Evolutionary conservation across 2,329 filamentous ascomycete genomes (phyloP).

Genomic region (Pseudocercospora crystallina): DNA sequence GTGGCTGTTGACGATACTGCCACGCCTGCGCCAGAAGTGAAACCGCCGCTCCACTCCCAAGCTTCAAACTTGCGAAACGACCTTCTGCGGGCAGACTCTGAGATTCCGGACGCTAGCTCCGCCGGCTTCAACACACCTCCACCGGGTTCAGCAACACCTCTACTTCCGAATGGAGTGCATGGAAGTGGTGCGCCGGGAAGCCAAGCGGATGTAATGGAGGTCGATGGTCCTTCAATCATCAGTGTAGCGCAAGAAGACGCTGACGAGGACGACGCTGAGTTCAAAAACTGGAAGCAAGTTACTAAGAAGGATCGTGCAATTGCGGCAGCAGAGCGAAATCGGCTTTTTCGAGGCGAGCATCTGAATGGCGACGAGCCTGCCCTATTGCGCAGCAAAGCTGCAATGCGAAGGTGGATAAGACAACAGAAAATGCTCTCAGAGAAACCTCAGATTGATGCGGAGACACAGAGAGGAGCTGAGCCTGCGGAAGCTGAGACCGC

Average conservation of each 20-base stretch:
- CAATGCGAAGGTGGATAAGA: conserved; percentile 84
- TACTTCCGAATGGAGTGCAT: conserved; percentile 60
- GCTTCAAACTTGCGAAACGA: conserved; percentile 53
- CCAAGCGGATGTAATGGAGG: conserved; percentile 82
- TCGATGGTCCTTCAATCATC: conserved; percentile 73
- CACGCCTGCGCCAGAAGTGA: conserved; percentile 68
- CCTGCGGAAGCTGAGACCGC: conserved; percentile 45
- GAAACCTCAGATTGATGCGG: conserved; percentile 41
- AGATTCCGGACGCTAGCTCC: conserved; percentile 69
- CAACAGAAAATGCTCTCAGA: conserved; percentile 60
- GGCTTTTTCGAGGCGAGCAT: conserved; percentile 80
- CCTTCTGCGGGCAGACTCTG: conserved; percentile 66
- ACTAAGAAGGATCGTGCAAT: conserved; percentile 93
- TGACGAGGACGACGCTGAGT: conserved; percentile 84
- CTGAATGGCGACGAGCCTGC: conserved; percentile 87
- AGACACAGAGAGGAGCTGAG: conserved; percentile 46
- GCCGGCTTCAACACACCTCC: conserved; percentile 86
- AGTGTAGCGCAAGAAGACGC: conserved; percentile 70
- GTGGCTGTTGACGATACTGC: conserved; percentile 67
- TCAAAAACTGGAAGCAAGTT: conserved; percentile 97
- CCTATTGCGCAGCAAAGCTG: conserved; percentile 76
- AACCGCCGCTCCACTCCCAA: conserved; percentile 58
- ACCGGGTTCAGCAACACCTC: conserved; percentile 72
- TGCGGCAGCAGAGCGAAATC: conserved; percentile 79
- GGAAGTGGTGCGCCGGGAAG: conserved; percentile 61